Percentiles rank a stretch among this genome's conserved stretches.
Evolutionary conservation across 345 rosid species (phyloP).

Genomic region (Boechera divaricarpa): DNA sequence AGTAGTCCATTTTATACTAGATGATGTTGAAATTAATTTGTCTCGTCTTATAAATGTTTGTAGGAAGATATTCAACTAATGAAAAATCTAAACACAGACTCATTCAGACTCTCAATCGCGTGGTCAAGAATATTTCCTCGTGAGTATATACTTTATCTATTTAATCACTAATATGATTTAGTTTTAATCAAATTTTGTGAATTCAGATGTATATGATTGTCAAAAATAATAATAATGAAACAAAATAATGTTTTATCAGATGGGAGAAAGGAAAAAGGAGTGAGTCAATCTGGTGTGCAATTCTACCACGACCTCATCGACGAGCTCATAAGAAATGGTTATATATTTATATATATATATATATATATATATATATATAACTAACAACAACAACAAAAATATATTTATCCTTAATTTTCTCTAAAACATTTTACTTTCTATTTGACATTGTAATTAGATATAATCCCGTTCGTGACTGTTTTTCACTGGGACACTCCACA

Average conservation of each 20-base stretch:
- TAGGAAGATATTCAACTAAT: slow-evolving; percentile 51
- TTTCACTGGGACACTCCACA: slow-evolving; percentile 46
- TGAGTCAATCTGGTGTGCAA: slow-evolving; percentile 48
- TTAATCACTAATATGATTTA: not conserved
- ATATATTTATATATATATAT: too few species aligned
- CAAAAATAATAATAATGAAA: not conserved
- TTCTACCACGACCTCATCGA: slow-evolving; percentile 59
- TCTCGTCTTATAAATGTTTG: not conserved
- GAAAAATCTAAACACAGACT: slow-evolving; percentile 49
- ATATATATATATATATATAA: not conserved
- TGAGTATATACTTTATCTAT: slow-evolving; percentile 11
- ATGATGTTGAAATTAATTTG: not conserved
- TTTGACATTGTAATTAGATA: not conserved
- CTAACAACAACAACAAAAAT: not conserved
- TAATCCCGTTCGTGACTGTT: slow-evolving; percentile 36
- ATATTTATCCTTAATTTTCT: not conserved
- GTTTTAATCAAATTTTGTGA: not conserved
- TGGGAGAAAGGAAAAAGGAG: slow-evolving; percentile 51
- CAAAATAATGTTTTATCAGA: slow-evolving; percentile 28
- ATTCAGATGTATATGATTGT: not conserved
- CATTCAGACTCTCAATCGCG: slow-evolving; percentile 56
- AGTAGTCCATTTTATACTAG: not conserved
- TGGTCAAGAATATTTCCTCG: slow-evolving; percentile 59
- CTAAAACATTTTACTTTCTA: not conserved
- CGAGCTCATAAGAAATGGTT: slow-evolving; percentile 49